A percentile compares a stretch with the other conserved stretches of the same genome.
Evolutionary conservation across 805 yeast species (phyloP).

Genomic region (Candida coleopterorum): DNA sequence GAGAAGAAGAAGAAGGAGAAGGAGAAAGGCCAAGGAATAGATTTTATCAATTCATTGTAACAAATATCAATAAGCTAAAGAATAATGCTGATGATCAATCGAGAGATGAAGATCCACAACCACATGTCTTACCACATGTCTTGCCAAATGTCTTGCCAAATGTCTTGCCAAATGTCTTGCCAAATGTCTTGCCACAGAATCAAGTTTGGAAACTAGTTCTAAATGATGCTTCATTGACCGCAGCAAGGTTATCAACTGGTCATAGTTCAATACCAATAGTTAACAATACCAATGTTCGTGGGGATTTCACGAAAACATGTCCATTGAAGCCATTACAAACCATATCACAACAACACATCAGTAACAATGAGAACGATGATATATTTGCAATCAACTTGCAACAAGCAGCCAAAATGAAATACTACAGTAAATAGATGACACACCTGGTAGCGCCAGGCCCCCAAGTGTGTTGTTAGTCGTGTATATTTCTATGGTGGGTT

Average conservation of each 20-base stretch:
- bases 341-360: neutral
- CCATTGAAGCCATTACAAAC: neutral
- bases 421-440: neutral
- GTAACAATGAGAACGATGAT: constrained; percentile 12
- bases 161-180: neutral
- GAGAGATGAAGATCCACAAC: neutral
- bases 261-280: constrained; percentile 18
- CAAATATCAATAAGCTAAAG: constrained; percentile 2
- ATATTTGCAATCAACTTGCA: constrained; percentile 18
- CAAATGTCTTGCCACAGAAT: neutral
- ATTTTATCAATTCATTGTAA: constrained; percentile 6
- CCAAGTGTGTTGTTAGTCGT: neutral
- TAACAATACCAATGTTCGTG: constrained; percentile 18
- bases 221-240: constrained; percentile 31
- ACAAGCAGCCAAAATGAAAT: constrained; percentile 16
- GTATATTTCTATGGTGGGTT: neutral
- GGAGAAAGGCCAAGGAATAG: neutral
- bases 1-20: neutral
- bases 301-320: constrained; percentile 23
- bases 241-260: constrained; percentile 34
- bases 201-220: constrained; percentile 27
- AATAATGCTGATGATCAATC: neutral
- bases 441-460: neutral
- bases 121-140: neutral
- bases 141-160: neutral